These are phyloP conservation scores for Beauveria pseudobassiana DNA, from an alignment of 2,329 filamentous ascomycete species.

Conservation along the genomic window DNA sequence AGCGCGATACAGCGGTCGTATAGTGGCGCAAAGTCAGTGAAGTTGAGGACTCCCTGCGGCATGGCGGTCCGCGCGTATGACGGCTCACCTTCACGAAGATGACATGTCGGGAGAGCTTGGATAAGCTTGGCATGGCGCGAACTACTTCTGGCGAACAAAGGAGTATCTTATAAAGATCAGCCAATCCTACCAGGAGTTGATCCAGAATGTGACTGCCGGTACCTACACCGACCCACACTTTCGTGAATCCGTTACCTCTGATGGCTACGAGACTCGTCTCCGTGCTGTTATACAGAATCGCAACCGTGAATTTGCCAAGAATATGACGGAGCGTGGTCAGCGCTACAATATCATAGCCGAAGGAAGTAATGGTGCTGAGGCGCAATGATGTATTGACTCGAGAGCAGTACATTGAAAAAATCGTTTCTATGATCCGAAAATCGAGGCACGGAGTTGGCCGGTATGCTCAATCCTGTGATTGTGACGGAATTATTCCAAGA, in stretches of 20 bases:
- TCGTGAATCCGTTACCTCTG: slow-evolving; percentile 19
- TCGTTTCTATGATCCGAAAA: slow-evolving; percentile 18
- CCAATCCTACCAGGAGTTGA: slow-evolving; percentile 34
- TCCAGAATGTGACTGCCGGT: slow-evolving; percentile 40
- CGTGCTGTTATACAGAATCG: slow-evolving; percentile 47
- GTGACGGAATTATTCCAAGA: slow-evolving; percentile 52
- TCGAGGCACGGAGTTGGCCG: slow-evolving; percentile 45
- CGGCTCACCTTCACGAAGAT: too few species aligned
- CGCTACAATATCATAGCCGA: slow-evolving; percentile 24
- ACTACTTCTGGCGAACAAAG: slow-evolving; percentile 37
- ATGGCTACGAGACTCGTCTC: slow-evolving; percentile 36
- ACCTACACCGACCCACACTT: slow-evolving; percentile 47
- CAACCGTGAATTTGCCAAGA: slow-evolving; percentile 37
- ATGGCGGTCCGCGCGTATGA: too few species aligned
- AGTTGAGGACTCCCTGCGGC: too few species aligned
- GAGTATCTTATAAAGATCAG: slow-evolving; percentile 39
- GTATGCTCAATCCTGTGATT: slow-evolving; percentile 52
- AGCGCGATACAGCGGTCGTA: too few species aligned
- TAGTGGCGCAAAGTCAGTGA: too few species aligned
- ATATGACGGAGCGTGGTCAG: slow-evolving; percentile 36
- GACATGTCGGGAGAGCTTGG: slow-evolving; percentile 31
- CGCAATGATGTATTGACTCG: background rate
- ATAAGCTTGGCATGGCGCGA: slow-evolving; percentile 41
- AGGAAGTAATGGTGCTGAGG: background rate
- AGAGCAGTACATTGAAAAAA: slow-evolving; percentile 16